A percentile compares a stretch with the other conserved stretches of the same genome.
phyloP scores from a whole-genome alignment of 495 filamentous ascomycete genomes.

The Niebla homalea region DNA sequence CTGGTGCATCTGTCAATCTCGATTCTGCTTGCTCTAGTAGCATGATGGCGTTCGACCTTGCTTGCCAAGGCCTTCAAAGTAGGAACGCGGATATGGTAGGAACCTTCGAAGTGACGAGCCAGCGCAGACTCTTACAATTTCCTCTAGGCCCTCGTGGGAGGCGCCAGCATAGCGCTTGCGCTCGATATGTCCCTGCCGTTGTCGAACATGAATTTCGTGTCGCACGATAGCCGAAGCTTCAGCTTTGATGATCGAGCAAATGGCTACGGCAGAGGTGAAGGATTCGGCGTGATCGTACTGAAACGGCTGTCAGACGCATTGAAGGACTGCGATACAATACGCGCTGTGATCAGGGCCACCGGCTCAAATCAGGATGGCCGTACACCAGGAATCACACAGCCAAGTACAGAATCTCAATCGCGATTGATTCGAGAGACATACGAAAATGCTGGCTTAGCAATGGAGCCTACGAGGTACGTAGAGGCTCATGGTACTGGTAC shows the following conservation, averaged over 20 bases:
- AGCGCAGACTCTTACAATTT: too few relatives aligned
- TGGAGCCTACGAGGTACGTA: slow-evolving; percentile 16
- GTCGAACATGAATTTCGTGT: slow-evolving; percentile 20
- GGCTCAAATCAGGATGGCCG: slow-evolving; percentile 26
- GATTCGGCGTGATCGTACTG: slow-evolving; percentile 19
- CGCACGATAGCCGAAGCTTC: slow-evolving; percentile 17
- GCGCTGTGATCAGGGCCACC: slow-evolving; percentile 23
- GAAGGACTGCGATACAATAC: slow-evolving; percentile 21
- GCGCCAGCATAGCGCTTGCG: slow-evolving; percentile 29
- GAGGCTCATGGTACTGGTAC: slow-evolving; percentile 26
- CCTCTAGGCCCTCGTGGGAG: slow-evolving; percentile 25
- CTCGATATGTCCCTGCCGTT: slow-evolving; percentile 20
- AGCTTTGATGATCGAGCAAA: slow-evolving; percentile 23
- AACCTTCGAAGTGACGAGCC: too few relatives aligned
- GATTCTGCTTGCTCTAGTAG: slow-evolving; percentile 18
- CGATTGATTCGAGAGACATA: slow-evolving; percentile 13
- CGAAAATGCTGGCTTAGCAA: slow-evolving; percentile 6
- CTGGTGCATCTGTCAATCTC: slow-evolving; percentile 35
- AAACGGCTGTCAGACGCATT: slow-evolving; percentile 23
- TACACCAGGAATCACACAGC: slow-evolving; percentile 23
- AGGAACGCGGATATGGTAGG: slow-evolving; percentile 25
- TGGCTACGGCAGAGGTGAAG: slow-evolving; percentile 27
- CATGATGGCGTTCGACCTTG: slow-evolving; percentile 25
- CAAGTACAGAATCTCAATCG: slow-evolving; percentile 15
- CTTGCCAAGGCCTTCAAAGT: slow-evolving; percentile 21